Percentiles rank a stretch among this genome's conserved stretches.
Conservation (phyloP, 2,329 filamentous ascomycete species). For the Cadophora sp. region DNA sequence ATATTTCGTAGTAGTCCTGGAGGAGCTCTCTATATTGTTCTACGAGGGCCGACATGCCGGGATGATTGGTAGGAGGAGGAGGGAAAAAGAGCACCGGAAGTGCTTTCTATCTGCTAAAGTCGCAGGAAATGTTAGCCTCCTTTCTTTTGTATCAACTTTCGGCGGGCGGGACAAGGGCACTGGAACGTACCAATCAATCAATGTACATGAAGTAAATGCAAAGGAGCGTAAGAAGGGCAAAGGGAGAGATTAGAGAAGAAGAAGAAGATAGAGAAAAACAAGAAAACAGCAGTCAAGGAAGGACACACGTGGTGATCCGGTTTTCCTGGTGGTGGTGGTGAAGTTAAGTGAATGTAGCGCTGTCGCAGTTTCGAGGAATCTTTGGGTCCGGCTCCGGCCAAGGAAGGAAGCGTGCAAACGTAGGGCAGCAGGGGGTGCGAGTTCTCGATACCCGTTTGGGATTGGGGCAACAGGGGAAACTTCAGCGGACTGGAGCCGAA, state of each 20-base stretch:
- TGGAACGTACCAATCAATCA: slow-evolving; percentile 38
- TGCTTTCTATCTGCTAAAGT: slow-evolving; percentile 38
- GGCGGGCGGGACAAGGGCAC: slow-evolving; percentile 6
- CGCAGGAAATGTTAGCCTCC: slow-evolving; percentile 23
- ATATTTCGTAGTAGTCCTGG: slow-evolving; percentile 38
- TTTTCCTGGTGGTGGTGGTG: background rate
- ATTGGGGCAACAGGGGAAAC: background rate
- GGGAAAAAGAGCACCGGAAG: slow-evolving; percentile 34
- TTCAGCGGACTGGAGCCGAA: background rate
- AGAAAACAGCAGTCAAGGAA: background rate
- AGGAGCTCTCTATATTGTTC: slow-evolving; percentile 38
- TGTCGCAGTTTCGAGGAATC: slow-evolving; percentile 9
- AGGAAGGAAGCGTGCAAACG: background rate
- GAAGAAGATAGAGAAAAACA: background rate
- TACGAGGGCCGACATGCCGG: slow-evolving; percentile 37
- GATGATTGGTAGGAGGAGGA: slow-evolving; percentile 3
- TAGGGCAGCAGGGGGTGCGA: background rate
- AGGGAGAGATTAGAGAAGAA: slow-evolving; percentile 5
- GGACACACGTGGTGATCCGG: slow-evolving; percentile 10
- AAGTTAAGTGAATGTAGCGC: slow-evolving; percentile 1
- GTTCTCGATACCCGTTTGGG: background rate
- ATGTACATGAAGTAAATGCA: slow-evolving; percentile 38
- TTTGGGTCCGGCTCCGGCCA: background rate
- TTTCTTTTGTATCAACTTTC: slow-evolving; percentile 16
- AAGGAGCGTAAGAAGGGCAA: slow-evolving; percentile 36